Conservation (phyloP, 148 eudicot species). For the Rhododendron kiyosumense region DNA sequence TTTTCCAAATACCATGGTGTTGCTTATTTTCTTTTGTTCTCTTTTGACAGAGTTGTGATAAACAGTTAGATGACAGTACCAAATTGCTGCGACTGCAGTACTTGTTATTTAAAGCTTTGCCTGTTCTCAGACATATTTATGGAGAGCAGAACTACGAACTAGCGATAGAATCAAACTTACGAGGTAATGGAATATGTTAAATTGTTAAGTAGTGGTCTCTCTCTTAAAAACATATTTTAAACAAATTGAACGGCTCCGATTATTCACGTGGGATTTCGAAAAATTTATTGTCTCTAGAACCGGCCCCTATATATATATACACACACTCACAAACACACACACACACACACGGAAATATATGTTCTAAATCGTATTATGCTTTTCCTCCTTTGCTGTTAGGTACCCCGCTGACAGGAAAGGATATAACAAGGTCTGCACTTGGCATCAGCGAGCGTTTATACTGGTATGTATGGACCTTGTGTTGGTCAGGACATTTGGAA, state of each 20-base stretch:
- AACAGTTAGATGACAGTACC: slow-evolving; percentile 24
- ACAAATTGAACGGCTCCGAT: too few species aligned
- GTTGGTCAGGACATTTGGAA: not conserved
- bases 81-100: slow-evolving; percentile 45
- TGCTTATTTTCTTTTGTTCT: not conserved
- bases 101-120: slow-evolving; percentile 46
- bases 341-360: not conserved
- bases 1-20: not conserved
- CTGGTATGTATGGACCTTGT: slow-evolving; percentile 41
- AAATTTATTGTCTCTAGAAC: too few species aligned
- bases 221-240: not conserved
- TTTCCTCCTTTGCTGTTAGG: slow-evolving; percentile 33
- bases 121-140: slow-evolving; percentile 43
- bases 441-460: slow-evolving; percentile 52
- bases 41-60: slow-evolving; percentile 26
- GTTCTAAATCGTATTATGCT: not conserved
- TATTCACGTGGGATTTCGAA: too few species aligned
- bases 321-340: too few species aligned
- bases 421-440: slow-evolving; percentile 29
- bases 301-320: too few species aligned
- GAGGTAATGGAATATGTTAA: slow-evolving; percentile 25
- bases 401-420: slow-evolving; percentile 35
- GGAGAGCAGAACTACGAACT: slow-evolving; percentile 51
- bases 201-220: not conserved
- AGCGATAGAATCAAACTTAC: slow-evolving; percentile 44